Percentiles rank a stretch among this genome's conserved stretches.
phyloP scores from a whole-genome alignment of 2,329 filamentous ascomycete genomes.

The Hymenoscyphus fructigenus region DNA sequence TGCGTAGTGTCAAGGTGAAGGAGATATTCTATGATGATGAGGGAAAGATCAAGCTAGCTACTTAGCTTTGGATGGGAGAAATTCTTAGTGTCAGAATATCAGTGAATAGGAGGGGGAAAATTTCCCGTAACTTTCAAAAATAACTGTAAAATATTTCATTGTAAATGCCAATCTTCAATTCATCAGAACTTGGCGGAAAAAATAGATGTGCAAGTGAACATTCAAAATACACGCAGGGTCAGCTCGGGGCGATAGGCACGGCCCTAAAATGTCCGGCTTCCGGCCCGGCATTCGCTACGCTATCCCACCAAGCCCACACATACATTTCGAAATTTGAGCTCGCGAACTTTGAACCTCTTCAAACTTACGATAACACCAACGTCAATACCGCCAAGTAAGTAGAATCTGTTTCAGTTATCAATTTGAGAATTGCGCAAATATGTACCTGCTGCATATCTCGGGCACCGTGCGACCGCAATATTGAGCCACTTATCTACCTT shows the following conservation, averaged over 20 bases:
- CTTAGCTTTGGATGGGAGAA: not conserved
- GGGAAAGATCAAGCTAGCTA: conserved; percentile 53
- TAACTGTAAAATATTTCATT: too few species aligned
- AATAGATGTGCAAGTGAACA: too few species aligned
- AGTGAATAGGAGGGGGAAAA: too few species aligned
- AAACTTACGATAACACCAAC: not conserved
- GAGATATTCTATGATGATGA: conserved; percentile 71
- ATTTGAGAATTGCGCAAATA: not conserved
- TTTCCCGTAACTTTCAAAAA: too few species aligned
- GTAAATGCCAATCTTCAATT: not conserved
- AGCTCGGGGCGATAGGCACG: too few species aligned
- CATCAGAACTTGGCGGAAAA: not conserved
- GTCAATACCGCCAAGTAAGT: conserved; percentile 4
- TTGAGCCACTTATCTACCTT: not conserved
- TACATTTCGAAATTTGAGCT: too few species aligned
- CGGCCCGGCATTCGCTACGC: too few species aligned
- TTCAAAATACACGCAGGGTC: too few species aligned
- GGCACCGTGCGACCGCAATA: not conserved
- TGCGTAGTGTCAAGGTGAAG: conserved; percentile 71
- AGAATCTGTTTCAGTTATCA: not conserved
- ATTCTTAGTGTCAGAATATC: too few species aligned
- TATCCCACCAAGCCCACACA: too few species aligned
- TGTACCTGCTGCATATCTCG: not conserved
- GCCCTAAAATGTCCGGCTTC: too few species aligned
- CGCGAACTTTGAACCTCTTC: not conserved